phyloP scores from a whole-genome alignment of 1,284 basidiomycete genomes.

The Rhodotorula sp. region DNA sequence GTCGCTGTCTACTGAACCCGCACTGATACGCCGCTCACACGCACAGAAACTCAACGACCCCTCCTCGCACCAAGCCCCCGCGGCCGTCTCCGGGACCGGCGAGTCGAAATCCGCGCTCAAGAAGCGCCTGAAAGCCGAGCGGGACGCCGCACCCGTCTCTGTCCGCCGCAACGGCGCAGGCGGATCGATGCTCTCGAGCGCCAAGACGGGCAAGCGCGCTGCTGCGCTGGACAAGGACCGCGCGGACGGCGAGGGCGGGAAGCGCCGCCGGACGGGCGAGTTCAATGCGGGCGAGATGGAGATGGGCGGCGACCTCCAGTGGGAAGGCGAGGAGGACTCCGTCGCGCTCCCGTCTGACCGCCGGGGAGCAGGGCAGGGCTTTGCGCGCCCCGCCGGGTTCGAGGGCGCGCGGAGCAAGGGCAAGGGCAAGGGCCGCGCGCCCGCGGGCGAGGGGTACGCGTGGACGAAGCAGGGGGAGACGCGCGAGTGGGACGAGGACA shows the following conservation, averaged over 20 bases:
- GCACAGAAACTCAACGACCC: slow-evolving; percentile 38
- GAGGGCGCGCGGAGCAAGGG: slow-evolving; percentile 19
- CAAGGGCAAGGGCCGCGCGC: slow-evolving; percentile 9
- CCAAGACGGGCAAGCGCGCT: slow-evolving; percentile 11
- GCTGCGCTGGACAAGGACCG: background rate
- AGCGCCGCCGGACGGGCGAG: slow-evolving; percentile 16
- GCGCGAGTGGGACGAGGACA: slow-evolving; percentile 29
- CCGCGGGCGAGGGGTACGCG: slow-evolving; percentile 4
- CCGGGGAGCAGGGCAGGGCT: background rate
- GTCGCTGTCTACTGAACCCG: background rate
- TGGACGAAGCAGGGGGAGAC: slow-evolving; percentile 19
- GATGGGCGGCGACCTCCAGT: background rate
- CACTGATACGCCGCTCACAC: background rate
- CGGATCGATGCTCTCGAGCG: background rate
- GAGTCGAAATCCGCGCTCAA: slow-evolving; percentile 3
- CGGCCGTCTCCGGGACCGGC: background rate
- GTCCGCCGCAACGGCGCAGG: slow-evolving; percentile 1
- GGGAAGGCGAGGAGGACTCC: slow-evolving; percentile 18
- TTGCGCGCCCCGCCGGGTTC: slow-evolving; percentile 28
- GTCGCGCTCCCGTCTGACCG: background rate
- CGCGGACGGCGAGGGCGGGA: background rate
- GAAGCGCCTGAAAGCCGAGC: slow-evolving; percentile 21
- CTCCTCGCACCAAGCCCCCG: slow-evolving; percentile 15
- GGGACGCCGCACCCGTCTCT: slow-evolving; percentile 9
- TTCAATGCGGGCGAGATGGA: background rate